Base-by-base conservation (phyloP, 2,329 filamentous ascomycete genomes). In the Pleurostoma richardsiae region DNA sequence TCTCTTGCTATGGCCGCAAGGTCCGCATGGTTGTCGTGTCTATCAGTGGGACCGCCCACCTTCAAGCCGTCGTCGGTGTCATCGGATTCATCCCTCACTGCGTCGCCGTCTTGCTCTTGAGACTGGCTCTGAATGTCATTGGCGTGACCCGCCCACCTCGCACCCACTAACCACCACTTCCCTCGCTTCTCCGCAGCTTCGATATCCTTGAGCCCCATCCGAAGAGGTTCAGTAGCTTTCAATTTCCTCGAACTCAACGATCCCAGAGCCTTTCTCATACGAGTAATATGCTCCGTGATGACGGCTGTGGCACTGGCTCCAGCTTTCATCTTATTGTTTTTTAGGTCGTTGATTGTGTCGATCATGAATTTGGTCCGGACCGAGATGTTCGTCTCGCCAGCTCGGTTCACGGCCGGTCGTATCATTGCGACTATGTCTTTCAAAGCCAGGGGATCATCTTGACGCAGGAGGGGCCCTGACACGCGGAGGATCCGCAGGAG, bases 81-180 rank as follows among this genome's bases (percentile, higher is more conserved):
- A n/a, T 70, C 68, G 10, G 48, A 55, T 19, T 66, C 54, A 49
- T 53, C 56, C 39, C 72, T 73, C 5, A 38, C 39, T 26, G 51
- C 44, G 11, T 53, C 49, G 40, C 56, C 46, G 40, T 56, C 44
- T 30, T 53, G 55, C 19, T 19, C 19, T 19, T 19, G 19, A 19
- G 19, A 19, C 4, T 55, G 49, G 36, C 29, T 30, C 39, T 55
- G 56, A 7, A 53, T 44, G 5, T 45, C 49, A 19, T 53, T 51
- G 3, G 58, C 56, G 29, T 59, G 60, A 28, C 77, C 79, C 4
- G 77, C 71, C 81, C 92, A 96, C 65, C 90, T 96, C n/a, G 94
- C 92, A 44, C 94, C 94, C 4, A 97, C 88, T 26, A 97, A 80
- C 94, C 94, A 99, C 94, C 94, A 99, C 70, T 96, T 96, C 1